Percentiles rank a stretch among this genome's conserved stretches.
These are phyloP conservation scores for Gnetum montanum DNA, from an alignment of 75 land plant species.

Conservation along the genomic window DNA sequence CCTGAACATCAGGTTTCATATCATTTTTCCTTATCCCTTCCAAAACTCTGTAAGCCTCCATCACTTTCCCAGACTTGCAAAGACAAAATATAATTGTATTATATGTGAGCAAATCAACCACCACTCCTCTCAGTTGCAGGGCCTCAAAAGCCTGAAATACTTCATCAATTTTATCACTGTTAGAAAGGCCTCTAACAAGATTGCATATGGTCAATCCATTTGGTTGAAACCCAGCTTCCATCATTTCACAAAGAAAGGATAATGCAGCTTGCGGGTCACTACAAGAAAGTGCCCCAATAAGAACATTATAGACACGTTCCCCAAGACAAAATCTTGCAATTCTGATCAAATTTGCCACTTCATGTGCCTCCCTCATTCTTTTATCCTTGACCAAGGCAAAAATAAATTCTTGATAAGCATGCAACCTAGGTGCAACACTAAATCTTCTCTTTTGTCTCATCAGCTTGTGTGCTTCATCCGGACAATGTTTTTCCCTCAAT, in stretches of 20 bases:
- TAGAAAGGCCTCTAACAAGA: conserved; percentile 37
- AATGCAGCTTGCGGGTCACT: conserved; percentile 30
- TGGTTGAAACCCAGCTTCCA: conserved; percentile 29
- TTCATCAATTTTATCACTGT: conserved; percentile 30
- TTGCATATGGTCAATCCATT: conserved; percentile 16
- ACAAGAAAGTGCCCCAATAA: conserved; percentile 39
- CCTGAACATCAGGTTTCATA: conserved; percentile 24
- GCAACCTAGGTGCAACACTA: conserved; percentile 51
- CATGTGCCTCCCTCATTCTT: conserved; percentile 34
- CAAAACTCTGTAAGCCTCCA: conserved; percentile 46
- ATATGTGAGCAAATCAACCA: conserved; percentile 23
- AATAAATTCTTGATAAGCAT: conserved; percentile 42
- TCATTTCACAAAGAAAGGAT: conserved; percentile 33
- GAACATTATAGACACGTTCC: conserved; percentile 38
- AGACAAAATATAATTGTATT: conserved; percentile 31
- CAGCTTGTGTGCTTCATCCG: conserved; percentile 24
- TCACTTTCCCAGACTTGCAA: conserved; percentile 40
- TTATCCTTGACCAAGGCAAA: conserved; percentile 26
- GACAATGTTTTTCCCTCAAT: conserved; percentile 8
- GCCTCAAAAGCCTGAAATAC: conserved; percentile 23
- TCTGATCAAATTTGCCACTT: conserved; percentile 40
- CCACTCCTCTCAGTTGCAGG: conserved; percentile 16
- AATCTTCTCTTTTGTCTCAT: conserved; percentile 61
- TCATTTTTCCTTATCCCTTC: conserved; percentile 53
- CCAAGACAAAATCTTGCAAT: conserved; percentile 41